A percentile compares a stretch with the other conserved stretches of the same genome.
Evolutionary conservation across 2,329 filamentous ascomycete species (phyloP).

Genomic region (Cercospora zeae-maydis): DNA sequence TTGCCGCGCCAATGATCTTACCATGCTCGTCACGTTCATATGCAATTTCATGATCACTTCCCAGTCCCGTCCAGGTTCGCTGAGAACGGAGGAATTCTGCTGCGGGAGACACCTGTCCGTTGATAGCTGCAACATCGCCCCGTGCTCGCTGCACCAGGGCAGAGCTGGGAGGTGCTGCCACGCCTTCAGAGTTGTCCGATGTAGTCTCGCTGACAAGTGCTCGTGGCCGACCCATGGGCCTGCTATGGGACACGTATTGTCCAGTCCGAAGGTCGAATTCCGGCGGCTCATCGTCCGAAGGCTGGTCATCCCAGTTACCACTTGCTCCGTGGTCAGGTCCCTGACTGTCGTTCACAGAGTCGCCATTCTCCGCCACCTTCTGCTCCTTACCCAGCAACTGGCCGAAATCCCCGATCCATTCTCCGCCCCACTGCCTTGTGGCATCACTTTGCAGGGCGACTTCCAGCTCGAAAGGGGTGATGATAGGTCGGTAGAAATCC

Average conservation of each 20-base stretch:
- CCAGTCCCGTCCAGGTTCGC: slow-evolving; percentile 86
- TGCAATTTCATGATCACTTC: slow-evolving; percentile 70
- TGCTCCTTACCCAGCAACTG: slow-evolving; percentile 52
- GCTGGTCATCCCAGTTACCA: slow-evolving; percentile 65
- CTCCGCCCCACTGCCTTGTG: slow-evolving; percentile 76
- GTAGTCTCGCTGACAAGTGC: not conserved
- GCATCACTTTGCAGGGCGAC: slow-evolving; percentile 72
- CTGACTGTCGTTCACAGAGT: slow-evolving; percentile 36
- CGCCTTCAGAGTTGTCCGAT: not conserved
- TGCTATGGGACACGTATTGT: slow-evolving; percentile 71
- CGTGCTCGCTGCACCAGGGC: slow-evolving; percentile 63
- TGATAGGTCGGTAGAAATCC: slow-evolving; percentile 81
- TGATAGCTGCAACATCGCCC: slow-evolving; percentile 74
- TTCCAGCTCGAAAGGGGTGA: slow-evolving; percentile 91
- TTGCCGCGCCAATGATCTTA: slow-evolving; percentile 54
- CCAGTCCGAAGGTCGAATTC: slow-evolving; percentile 92
- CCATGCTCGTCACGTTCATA: slow-evolving; percentile 56
- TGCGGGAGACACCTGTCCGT: slow-evolving; percentile 83
- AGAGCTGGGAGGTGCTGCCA: slow-evolving; percentile 29
- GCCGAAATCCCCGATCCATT: slow-evolving; percentile 86
- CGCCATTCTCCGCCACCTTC: not conserved
- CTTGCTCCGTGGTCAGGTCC: slow-evolving; percentile 31
- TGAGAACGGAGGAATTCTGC: slow-evolving; percentile 80
- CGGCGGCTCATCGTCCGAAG: slow-evolving; percentile 61
- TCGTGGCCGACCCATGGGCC: slow-evolving; percentile 58